These are phyloP conservation scores for Penicillium antarcticum DNA, from an alignment of 495 filamentous ascomycete genomes.

Conservation along the genomic window DNA sequence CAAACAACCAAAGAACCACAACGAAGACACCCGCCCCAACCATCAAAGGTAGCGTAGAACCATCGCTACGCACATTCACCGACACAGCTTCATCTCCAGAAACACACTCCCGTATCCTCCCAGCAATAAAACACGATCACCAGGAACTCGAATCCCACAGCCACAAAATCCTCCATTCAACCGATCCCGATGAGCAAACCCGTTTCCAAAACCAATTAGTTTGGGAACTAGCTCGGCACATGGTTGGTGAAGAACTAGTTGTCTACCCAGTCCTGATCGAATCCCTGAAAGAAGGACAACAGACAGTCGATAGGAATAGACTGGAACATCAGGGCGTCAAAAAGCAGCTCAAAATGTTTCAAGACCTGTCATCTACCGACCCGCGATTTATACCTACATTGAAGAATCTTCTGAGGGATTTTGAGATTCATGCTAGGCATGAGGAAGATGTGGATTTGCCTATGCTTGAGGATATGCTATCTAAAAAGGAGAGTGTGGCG, in stretches of 20 bases:
- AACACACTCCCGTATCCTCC: constrained; percentile 33
- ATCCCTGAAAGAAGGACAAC: constrained; percentile 46
- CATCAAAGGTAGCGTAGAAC: constrained; percentile 4
- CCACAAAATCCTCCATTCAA: constrained; percentile 49
- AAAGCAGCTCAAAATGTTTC: constrained; percentile 54
- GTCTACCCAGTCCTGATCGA: constrained; percentile 64
- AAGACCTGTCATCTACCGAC: constrained; percentile 44
- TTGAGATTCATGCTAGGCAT: constrained; percentile 53
- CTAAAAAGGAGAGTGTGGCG: constrained; percentile 29
- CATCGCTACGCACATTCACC: constrained; percentile 9
- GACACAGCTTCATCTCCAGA: constrained; percentile 2
- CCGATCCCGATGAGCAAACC: constrained; percentile 44
- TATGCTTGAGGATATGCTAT: constrained; percentile 45
- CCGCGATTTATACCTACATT: constrained; percentile 49
- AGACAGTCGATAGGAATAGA: constrained; percentile 52
- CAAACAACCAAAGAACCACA: neutral
- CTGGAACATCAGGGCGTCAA: constrained; percentile 59
- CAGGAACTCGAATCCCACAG: constrained; percentile 54
- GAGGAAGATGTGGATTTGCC: constrained; percentile 57
- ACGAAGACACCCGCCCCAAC: neutral
- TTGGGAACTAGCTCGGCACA: constrained; percentile 65
- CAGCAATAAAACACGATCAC: constrained; percentile 59
- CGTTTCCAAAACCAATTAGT: constrained; percentile 62
- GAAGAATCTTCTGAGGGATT: constrained; percentile 43
- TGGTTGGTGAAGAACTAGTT: constrained; percentile 60